These are phyloP conservation scores for Endocarpon pusillum DNA, from an alignment of 495 filamentous ascomycete species.

Conservation along the genomic window DNA sequence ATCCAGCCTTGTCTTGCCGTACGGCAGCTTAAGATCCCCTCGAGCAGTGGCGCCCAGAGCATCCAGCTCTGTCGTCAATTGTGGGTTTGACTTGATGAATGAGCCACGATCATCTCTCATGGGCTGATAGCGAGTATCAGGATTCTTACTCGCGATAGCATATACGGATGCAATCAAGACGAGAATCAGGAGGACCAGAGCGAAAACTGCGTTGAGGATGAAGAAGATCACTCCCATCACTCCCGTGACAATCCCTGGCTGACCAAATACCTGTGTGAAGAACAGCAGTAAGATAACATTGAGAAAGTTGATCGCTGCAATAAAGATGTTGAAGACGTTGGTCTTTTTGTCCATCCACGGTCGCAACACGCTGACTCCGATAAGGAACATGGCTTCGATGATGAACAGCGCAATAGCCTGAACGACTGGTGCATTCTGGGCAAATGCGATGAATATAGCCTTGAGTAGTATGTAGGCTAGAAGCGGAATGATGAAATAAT, in stretches of 20 bases:
- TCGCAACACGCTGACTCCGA: constrained; percentile 51
- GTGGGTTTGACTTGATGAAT: constrained; percentile 82
- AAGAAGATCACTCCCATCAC: constrained; percentile 76
- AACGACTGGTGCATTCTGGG: constrained; percentile 40
- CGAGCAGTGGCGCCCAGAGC: constrained; percentile 85
- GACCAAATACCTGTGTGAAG: constrained; percentile 52
- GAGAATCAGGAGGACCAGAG: constrained; percentile 58
- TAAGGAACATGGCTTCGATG: constrained; percentile 55
- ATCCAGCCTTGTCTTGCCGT: constrained; percentile 48
- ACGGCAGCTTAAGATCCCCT: constrained; percentile 59
- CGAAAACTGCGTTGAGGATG: constrained; percentile 64
- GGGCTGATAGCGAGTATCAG: constrained; percentile 70
- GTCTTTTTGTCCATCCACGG: constrained; percentile 96
- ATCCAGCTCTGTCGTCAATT: constrained; percentile 79
- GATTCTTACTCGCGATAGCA: constrained; percentile 68
- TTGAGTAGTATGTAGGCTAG: constrained; percentile 59
- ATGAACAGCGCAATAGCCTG: constrained; percentile 62
- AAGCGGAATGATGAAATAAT: constrained; percentile 69
- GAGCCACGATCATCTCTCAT: constrained; percentile 74
- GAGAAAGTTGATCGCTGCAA: constrained; percentile 62
- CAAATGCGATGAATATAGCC: constrained; percentile 63
- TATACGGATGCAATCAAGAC: constrained; percentile 57
- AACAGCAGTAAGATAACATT: constrained; percentile 59
- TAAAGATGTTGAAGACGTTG: constrained; percentile 77
- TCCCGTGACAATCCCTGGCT: constrained; percentile 57